Evolutionary conservation across 768 basidiomycete genomes (phyloP), one percentile per base, ranked within the genome.

Genomic region (Russula foetens): DNA sequence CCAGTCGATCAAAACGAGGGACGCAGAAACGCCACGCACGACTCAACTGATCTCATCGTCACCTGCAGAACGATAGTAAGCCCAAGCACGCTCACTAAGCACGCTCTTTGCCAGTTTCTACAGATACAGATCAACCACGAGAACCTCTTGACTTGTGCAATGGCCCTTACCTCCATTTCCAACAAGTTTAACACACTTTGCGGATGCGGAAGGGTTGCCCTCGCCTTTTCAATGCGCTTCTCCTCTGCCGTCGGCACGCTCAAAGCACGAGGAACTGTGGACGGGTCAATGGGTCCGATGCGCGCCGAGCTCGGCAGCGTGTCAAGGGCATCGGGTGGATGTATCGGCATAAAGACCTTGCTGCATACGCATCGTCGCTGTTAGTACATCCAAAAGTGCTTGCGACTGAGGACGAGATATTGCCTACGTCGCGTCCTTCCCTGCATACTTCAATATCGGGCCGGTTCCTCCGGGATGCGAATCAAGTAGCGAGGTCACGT

Each of bases 401-500:
- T 50, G 28, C 48, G n/a, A n/a, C n/a, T n/a, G 31, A 28, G 53
- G 39, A 45, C 31, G 39, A 46, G 28, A 51, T 39, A 21, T 39
- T n/a, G 71, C 88, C 41, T 71, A 90, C 84, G 88, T 96, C 33
- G 91, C 91, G 70, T 93, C 93, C 69, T 86, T 88, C 26, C 94
- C 94, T 2, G 89, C 92, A 66, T 93, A 91, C 70, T 90, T 90
- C 56, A 95, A 70, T 50, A 95, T 87, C 66, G 94, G 90, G 69
- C 82, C 86, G 69, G 84, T 84, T 8, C 92, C 93, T 35, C 92
- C 90, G 81, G 66, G 50, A 38, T 53, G 56, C 56, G 67, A 68
- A 55, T 54, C 53, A 23, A 66, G 15, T 15, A 66, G 46, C 24
- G 50, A 52, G 39, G 65, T 66, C 54, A 58, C 51, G 47, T 66